phyloP scores from a whole-genome alignment of 2,329 filamentous ascomycete genomes.

The Exophiala oligosperma region DNA sequence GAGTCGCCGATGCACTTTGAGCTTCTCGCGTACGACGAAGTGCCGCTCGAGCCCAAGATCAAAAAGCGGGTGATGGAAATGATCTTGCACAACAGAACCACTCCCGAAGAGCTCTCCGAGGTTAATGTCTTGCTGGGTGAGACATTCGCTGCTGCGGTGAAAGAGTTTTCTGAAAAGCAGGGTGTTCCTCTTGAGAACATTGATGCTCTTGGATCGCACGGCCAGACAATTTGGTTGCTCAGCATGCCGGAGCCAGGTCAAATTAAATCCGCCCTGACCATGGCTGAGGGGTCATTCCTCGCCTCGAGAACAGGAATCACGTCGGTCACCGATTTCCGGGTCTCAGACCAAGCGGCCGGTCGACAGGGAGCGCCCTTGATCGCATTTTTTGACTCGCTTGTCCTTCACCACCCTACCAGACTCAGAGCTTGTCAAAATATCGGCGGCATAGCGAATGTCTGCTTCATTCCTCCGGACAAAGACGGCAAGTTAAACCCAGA shows the following conservation, averaged over 20 bases:
- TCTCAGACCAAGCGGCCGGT: constrained; percentile 58
- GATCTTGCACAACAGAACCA: constrained; percentile 56
- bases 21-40: constrained; percentile 59
- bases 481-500: constrained; percentile 41
- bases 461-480: constrained; percentile 52
- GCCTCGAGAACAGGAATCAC: constrained; percentile 58
- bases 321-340: constrained; percentile 59
- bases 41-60: constrained; percentile 54
- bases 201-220: constrained; percentile 59
- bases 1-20: constrained; percentile 56
- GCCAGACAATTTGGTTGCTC: constrained; percentile 60
- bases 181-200: constrained; percentile 47
- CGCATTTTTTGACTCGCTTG: constrained; percentile 57
- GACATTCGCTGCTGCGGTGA: constrained; percentile 55
- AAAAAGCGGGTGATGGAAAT: constrained; percentile 60
- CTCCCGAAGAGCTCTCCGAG: constrained; percentile 55
- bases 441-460: constrained; percentile 61
- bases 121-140: constrained; percentile 60
- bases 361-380: constrained; percentile 58
- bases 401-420: constrained; percentile 58
- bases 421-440: constrained; percentile 63
- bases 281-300: constrained; percentile 59
- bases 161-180: constrained; percentile 50
- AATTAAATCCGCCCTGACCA: constrained; percentile 52
- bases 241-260: constrained; percentile 53